Evolutionary conservation across 495 filamentous ascomycete genomes (phyloP).

Genomic region (Massariosphaeria phaeospora): DNA sequence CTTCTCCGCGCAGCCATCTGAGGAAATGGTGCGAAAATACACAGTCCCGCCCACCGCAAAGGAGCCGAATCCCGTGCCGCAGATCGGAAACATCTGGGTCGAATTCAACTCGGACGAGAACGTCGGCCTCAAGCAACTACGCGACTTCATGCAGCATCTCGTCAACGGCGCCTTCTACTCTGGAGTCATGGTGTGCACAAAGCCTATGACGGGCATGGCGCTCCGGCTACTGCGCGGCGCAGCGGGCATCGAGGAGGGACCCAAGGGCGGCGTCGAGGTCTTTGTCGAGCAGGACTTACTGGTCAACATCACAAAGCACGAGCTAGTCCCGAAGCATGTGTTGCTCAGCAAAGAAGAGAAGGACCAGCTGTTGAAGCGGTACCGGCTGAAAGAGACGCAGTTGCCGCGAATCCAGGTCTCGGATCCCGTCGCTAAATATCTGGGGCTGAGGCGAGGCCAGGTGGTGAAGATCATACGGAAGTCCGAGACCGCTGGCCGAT

Average conservation of each 20-base stretch:
- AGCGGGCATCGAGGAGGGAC: slow-evolving; percentile 78
- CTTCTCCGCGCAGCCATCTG: slow-evolving; percentile 77
- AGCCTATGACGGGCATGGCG: slow-evolving; percentile 75
- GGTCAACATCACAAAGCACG: slow-evolving; percentile 97
- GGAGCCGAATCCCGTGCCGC: slow-evolving; percentile 57
- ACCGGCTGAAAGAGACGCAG: slow-evolving; percentile 95
- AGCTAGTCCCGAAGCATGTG: slow-evolving; percentile 91
- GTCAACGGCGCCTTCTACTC: slow-evolving; percentile 71
- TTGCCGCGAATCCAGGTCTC: slow-evolving; percentile 83
- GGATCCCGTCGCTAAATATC: slow-evolving; percentile 88
- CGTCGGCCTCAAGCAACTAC: slow-evolving; percentile 87
- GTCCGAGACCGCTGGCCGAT: slow-evolving; percentile 70
- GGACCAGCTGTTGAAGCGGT: slow-evolving; percentile 70
- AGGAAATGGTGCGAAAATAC: slow-evolving; percentile 79
- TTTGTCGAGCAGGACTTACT: slow-evolving; percentile 94
- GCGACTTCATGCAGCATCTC: slow-evolving; percentile 78
- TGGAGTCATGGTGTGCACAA: slow-evolving; percentile 79
- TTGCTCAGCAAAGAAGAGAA: slow-evolving; percentile 89
- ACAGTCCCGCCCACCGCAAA: slow-evolving; percentile 57
- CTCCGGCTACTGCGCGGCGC: slow-evolving; percentile 71
- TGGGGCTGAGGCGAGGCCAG: slow-evolving; percentile 86
- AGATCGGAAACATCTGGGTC: slow-evolving; percentile 82
- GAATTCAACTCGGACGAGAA: slow-evolving; percentile 75
- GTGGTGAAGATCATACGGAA: slow-evolving; percentile 97
- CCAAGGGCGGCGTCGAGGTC: slow-evolving; percentile 65